Percentiles rank a stretch among this genome's conserved stretches.
Conservation (phyloP, 2,329 filamentous ascomycete genomes). For the Hortaea werneckii region DNA sequence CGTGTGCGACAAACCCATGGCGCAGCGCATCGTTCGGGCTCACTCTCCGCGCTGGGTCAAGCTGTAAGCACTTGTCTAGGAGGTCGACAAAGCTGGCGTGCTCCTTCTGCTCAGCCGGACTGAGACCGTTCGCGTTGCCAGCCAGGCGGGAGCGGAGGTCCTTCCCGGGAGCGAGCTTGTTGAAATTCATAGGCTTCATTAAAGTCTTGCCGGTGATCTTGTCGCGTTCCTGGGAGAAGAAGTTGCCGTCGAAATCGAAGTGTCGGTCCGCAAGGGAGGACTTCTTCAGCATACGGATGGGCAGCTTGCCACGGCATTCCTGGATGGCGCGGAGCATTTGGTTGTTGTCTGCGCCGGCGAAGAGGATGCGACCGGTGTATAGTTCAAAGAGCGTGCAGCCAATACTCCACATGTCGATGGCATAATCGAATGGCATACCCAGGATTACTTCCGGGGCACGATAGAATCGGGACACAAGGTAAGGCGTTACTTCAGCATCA, state of each 20-base stretch:
- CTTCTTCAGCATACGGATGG: conserved; percentile 75
- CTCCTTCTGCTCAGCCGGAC: conserved; percentile 64
- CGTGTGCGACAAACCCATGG: conserved; percentile 65
- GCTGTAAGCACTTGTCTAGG: conserved; percentile 73
- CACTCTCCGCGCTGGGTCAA: conserved; percentile 88
- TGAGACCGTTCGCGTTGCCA: conserved; percentile 56
- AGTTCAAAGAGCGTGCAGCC: conserved; percentile 95
- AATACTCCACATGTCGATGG: conserved; percentile 95
- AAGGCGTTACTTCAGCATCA: conserved; percentile 87
- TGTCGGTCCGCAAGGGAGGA: conserved; percentile 66
- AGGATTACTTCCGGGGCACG: conserved; percentile 94
- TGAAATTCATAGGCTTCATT: conserved; percentile 55
- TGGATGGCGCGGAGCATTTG: conserved; percentile 96
- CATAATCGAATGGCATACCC: conserved; percentile 90
- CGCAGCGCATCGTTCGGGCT: conserved; percentile 76
- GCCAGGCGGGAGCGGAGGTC: conserved; percentile 74
- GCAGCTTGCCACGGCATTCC: conserved; percentile 88
- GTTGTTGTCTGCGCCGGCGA: conserved; percentile 91
- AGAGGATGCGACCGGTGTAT: conserved; percentile 95
- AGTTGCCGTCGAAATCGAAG: conserved; percentile 76
- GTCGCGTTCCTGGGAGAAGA: conserved; percentile 75
- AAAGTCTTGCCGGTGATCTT: conserved; percentile 76
- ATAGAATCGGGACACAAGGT: conserved; percentile 94
- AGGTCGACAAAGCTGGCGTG: conserved; percentile 77
- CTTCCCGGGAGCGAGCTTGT: conserved; percentile 53